Conservation (phyloP, 2,329 filamentous ascomycete species). For the Cladosporium sp. region DNA sequence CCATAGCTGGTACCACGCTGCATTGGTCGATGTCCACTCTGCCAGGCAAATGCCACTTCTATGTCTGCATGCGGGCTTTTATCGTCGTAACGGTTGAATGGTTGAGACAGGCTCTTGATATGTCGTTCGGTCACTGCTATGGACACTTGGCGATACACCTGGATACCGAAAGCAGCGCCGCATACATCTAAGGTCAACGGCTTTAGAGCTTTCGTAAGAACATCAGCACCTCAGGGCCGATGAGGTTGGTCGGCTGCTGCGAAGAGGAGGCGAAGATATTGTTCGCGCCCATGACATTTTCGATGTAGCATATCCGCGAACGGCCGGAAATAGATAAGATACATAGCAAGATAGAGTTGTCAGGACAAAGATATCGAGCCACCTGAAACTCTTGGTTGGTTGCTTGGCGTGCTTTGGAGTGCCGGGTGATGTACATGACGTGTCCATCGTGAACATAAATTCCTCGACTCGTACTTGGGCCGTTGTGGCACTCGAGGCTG, state of each 20-base stretch:
- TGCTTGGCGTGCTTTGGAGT: slow-evolving; percentile 3
- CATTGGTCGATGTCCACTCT: slow-evolving; percentile 1
- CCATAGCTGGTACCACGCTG: background rate
- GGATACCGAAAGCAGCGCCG: background rate
- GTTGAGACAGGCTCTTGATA: background rate
- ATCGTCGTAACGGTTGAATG: background rate
- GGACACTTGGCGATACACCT: background rate
- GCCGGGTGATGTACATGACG: too few species aligned
- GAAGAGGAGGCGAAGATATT: background rate
- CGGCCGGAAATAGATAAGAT: background rate
- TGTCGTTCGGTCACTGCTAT: background rate
- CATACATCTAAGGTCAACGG: background rate
- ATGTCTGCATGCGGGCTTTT: background rate
- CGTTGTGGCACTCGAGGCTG: slow-evolving; percentile 5
- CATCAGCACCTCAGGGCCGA: background rate
- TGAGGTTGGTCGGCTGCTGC: background rate
- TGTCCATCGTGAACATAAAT: too few species aligned
- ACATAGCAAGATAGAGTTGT: background rate
- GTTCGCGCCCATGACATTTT: background rate
- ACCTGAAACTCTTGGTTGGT: slow-evolving; percentile 22
- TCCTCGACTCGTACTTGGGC: background rate
- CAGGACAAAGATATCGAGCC: slow-evolving; percentile 9
- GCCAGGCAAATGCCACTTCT: background rate
- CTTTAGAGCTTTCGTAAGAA: background rate
- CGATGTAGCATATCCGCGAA: background rate